Base-by-base conservation (phyloP, 2,329 filamentous ascomycete genomes). In the Arthroderma uncinatum region DNA sequence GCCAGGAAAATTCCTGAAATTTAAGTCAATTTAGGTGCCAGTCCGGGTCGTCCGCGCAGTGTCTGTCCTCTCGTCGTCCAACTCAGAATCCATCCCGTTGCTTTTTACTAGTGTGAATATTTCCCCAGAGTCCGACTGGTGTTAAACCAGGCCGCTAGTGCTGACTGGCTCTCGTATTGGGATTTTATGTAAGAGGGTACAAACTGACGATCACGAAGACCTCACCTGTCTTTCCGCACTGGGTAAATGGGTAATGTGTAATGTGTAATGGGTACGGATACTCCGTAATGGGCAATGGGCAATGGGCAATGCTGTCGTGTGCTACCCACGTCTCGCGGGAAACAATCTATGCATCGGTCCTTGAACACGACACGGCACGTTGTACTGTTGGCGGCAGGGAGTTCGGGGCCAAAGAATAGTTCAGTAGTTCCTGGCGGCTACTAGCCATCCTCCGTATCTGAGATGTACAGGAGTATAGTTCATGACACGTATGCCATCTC, bases 91-190 rank as follows among this genome's bases (percentile, higher is more conserved):
- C 10, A n/a, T n/a, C 3, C 21, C 16, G 12, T 48, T 48, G 44
- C 44, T 48, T 48, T 48, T 48, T 48, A n/a, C 33, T 34, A 34
- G 33, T 34, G 33, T 34, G 33, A 28, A 5, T 30, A n/a, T 12
- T 48, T 48, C 44, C 44, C 44, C 44, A 48, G 44, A 48, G 44
- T 48, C 44, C 44, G 25, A 48, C 25, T 48, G 25, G 44, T 14
- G 14, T 12, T 30, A 12, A 10, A 28, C 25, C 21, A 48, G 44
- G 28, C 25, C 44, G 14, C 44, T 21, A 48, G 44, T 7, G 23
- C 44, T 30, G 44, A 14, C 44, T 48, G 44, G 23, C 44, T 48
- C 33, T 34, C 33, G 33, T 34, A 12, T 34, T 34, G 33, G 12
- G 33, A 34, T 34, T 5, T 12, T 6, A 34, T n/a, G n/a, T n/a